Base-by-base conservation (phyloP, 805 yeast genomes). In the Jamesozyma lodderae region DNA sequence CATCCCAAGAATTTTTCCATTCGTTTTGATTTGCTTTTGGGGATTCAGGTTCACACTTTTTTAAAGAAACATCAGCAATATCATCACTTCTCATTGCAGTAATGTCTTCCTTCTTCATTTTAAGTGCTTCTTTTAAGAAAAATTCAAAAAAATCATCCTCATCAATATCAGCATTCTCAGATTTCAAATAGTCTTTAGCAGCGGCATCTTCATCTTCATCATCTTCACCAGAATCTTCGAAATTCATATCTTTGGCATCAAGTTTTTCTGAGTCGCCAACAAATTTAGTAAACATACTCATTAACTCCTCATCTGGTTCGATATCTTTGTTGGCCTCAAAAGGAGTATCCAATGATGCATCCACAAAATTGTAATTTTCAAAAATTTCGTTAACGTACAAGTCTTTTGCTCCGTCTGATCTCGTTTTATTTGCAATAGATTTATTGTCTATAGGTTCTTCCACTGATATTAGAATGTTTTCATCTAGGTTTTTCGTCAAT, bases 101-200 rank as follows among this genome's bases (percentile, higher is more conserved):
- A 8, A 77, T 47, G 15, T 74, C 72, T 4, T 66, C 69, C 14
- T 68, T 66, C 0, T 64, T 52, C 42, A 77, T 38, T 17, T 73
- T 65, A 19, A 78, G 47, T 0, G 77, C 83, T 22, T 76, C 72
- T 39, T 68, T 67, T 10, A 75, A 59, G 51, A 77, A 75, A 47
- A 66, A 78, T 51, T 79, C 86, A 47, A 79, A 74, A 50, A 79
- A 79, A 48, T 79, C 85, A 51, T 79, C 85, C 46, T 77, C 83
- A 48, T 74, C 76, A 7, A 78, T 72, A 37, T 64, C 72, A 14
- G 66, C 52, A 9, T 60, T 60, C 36, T 64, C 65, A 1, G 49
- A 31, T n/a, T 51, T 40, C 29, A 67, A 52, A 27, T 58, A 60
- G 16, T 52, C 44, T 23, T 45, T 37, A 0, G 57, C 62, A 24